Percentiles rank a stretch among this genome's conserved stretches.
phyloP scores from a whole-genome alignment of 352 stramenopile genomes.

The Pythium rhizo-oryzae region DNA sequence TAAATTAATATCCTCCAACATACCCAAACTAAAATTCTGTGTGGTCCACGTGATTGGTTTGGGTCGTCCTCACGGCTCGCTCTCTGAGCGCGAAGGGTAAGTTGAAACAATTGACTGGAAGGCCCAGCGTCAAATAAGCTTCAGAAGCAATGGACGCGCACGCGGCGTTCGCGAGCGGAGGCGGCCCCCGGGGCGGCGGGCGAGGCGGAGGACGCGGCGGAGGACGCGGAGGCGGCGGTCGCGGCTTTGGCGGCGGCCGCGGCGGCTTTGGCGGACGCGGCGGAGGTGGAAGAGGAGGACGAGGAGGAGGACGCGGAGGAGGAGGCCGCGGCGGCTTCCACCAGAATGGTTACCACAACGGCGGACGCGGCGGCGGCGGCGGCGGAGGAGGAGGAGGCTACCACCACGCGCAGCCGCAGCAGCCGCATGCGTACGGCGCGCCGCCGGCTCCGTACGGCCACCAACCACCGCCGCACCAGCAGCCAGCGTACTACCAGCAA shows the following conservation, averaged over 20 bases:
- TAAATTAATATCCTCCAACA: background rate
- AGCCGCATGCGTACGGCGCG: background rate
- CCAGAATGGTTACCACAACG: conserved; percentile 1
- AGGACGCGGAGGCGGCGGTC: conserved; percentile 20
- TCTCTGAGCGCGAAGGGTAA: conserved; percentile 17
- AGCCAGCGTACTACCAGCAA: conserved; percentile 19
- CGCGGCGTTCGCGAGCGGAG: conserved; percentile 32
- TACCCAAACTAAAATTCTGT: conserved; percentile 9
- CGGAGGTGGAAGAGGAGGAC: no score
- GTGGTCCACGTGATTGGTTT: conserved; percentile 21
- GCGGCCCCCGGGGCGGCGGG: conserved; percentile 34
- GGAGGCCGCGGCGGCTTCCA: background rate
- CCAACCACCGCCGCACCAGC: conserved; percentile 11
- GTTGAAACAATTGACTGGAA: conserved; percentile 34
- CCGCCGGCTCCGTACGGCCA: conserved; percentile 1
- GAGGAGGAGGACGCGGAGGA: conserved; percentile 8
- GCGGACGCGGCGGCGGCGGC: conserved; percentile 5
- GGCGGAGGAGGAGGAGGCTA: background rate
- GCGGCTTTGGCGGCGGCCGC: conserved; percentile 1
- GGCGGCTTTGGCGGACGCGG: background rate
- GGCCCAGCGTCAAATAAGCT: background rate
- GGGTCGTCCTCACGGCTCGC: conserved; percentile 22
- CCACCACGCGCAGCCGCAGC: background rate
- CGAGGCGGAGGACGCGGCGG: conserved; percentile 28
- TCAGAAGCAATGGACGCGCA: conserved; percentile 22